Percentiles rank a stretch among this genome's conserved stretches.
phyloP scores from a whole-genome alignment of 352 stramenopile species.

The Phytophthora fragariae region DNA sequence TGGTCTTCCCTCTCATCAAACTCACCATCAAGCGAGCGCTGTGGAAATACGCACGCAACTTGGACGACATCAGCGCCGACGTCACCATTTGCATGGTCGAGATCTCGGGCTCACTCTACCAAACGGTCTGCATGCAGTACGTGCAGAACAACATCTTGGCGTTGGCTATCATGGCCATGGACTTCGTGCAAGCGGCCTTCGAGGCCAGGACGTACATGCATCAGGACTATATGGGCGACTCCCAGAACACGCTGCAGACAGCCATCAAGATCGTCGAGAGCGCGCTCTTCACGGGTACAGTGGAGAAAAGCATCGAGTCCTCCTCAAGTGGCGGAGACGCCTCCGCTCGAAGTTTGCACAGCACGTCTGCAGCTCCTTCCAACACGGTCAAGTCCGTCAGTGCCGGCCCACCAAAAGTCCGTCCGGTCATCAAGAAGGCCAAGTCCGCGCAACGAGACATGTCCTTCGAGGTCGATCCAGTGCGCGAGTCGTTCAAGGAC shows the following conservation, averaged over 20 bases:
- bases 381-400: neutral
- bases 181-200: slow-evolving; percentile 17
- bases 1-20: slow-evolving; percentile 28
- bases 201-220: slow-evolving; percentile 12
- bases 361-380: neutral
- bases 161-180: slow-evolving; percentile 15
- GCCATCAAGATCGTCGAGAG: slow-evolving; percentile 15
- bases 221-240: slow-evolving; percentile 18
- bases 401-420: neutral
- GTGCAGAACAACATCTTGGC: slow-evolving; percentile 20
- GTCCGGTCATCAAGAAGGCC: neutral
- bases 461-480: neutral
- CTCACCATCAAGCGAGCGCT: slow-evolving; percentile 28
- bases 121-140: slow-evolving; percentile 36
- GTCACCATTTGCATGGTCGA: slow-evolving; percentile 39
- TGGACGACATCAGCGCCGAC: slow-evolving; percentile 35
- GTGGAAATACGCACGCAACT: slow-evolving; percentile 26
- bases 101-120: slow-evolving; percentile 38
- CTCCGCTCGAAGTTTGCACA: neutral
- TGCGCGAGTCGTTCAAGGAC: neutral
- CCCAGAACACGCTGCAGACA: slow-evolving; percentile 10
- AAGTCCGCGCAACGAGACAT: neutral
- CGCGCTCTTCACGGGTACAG: neutral
- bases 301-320: neutral
- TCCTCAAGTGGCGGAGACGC: neutral